Percentiles rank a stretch among this genome's conserved stretches.
phyloP scores from a whole-genome alignment of 164 flowering plant genomes.

The Aristolochia fimbriata region DNA sequence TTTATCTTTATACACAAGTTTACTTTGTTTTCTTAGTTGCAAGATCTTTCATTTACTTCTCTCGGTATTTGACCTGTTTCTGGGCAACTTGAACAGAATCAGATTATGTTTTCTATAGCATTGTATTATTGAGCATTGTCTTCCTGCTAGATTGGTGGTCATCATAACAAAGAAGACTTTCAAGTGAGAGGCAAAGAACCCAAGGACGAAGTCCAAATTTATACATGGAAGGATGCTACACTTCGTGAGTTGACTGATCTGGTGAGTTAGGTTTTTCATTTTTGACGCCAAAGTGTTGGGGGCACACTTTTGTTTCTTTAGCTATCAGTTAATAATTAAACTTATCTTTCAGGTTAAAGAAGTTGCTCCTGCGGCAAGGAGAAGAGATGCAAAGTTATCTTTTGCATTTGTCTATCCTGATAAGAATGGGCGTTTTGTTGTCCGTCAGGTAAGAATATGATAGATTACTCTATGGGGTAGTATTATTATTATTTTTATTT shows the following conservation, averaged over 20 bases:
- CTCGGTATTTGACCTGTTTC: not conserved
- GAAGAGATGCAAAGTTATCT: slow-evolving; percentile 83
- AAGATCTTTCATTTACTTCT: not conserved
- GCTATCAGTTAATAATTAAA: slow-evolving; percentile 3
- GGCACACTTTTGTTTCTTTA: not conserved
- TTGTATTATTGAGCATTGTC: not conserved
- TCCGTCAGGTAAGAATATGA: slow-evolving; percentile 45
- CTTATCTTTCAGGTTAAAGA: slow-evolving; percentile 64
- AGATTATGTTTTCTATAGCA: not conserved
- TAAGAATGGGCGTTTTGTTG: slow-evolving; percentile 62
- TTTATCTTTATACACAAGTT: too few species aligned
- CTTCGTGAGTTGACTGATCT: slow-evolving; percentile 92
- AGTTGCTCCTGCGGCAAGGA: slow-evolving; percentile 88
- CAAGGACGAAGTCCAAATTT: slow-evolving; percentile 92
- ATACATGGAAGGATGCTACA: slow-evolving; percentile 98
- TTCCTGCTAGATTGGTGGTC: slow-evolving; percentile 56
- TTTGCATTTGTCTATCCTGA: slow-evolving; percentile 97
- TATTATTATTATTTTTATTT: not conserved
- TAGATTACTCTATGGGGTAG: not conserved
- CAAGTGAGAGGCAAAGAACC: slow-evolving; percentile 92
- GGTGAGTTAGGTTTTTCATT: slow-evolving; percentile 24
- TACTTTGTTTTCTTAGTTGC: too few species aligned
- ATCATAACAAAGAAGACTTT: slow-evolving; percentile 73
- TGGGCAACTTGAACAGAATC: not conserved
- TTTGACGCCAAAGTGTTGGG: not conserved